Base-by-base conservation (phyloP, 345 rosid species). In the Combretum micranthum region DNA sequence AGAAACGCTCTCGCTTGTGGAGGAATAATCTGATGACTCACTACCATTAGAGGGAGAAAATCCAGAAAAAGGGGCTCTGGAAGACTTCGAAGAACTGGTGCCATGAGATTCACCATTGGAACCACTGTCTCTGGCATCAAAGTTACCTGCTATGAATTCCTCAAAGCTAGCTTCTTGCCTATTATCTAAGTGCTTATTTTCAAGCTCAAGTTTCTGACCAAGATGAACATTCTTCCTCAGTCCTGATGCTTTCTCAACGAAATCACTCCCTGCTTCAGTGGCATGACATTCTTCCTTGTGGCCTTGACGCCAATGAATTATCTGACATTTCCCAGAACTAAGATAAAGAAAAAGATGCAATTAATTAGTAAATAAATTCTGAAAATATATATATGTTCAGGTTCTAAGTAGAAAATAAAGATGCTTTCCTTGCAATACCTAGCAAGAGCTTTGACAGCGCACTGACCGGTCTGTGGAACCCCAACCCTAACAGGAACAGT, bases 21-120 rank as follows among this genome's bases (percentile, higher is more conserved):
- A 89, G 74, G 50, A 66, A 55, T 87, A 86, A 57, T 90, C 99
- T 67, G 88, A 78, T 39, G 87, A 87, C 56, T 82, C 88, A 65
- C 65, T 66, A 25, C 72, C 44, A 15, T 77, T 64, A 20, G 90
- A 73, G 65, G 85, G 57, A 47, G 90, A 83, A 69, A 85, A 85
- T 67, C 94, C 95, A 72, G 97, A 83, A 59, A 84, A 87, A 47
- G 83, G 69, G 62, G 83, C 59, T 57, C 80, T 76, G 32, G 83
- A 72, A 43, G 87, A 81, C 63, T 83, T 89, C 56, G 78, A 75
- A 57, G 76, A 68, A 64, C 50, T 73, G 57, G 62, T 44, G 63
- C 71, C 62, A 58, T 52, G 59, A 58, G 57, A 72, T 50, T 72
- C 83, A 69, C 63, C 76, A 68, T 79, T 72, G 57, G 53, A 52